A percentile compares a stretch with the other conserved stretches of the same genome.
phyloP scores from a whole-genome alignment of 768 basidiomycete genomes.

The Leccinum uliginosum region DNA sequence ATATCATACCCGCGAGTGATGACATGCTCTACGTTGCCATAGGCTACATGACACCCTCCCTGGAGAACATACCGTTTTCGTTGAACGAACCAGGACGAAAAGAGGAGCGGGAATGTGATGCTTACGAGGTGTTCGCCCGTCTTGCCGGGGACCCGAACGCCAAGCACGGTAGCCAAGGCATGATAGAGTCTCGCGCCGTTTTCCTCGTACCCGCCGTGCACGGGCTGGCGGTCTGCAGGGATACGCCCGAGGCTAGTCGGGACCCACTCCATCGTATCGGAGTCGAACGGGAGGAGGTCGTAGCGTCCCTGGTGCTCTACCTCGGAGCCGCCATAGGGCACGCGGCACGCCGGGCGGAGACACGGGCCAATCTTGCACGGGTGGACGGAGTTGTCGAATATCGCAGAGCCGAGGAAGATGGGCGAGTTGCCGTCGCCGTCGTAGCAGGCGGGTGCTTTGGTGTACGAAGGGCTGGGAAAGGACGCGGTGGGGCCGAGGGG shows the following conservation, averaged over 20 bases:
- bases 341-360: conserved; percentile 47
- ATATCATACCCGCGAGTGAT: conserved; percentile 40
- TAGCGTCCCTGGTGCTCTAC: conserved; percentile 59
- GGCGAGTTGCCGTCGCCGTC: conserved; percentile 58
- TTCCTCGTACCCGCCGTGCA: conserved; percentile 77
- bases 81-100: not conserved
- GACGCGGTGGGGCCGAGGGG: conserved; percentile 39
- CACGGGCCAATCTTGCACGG: conserved; percentile 77
- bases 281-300: conserved; percentile 70
- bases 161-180: conserved; percentile 49
- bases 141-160: conserved; percentile 67
- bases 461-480: conserved; percentile 38
- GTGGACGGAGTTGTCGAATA: conserved; percentile 64
- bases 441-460: conserved; percentile 47
- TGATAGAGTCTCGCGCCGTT: conserved; percentile 65
- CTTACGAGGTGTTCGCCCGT: conserved; percentile 64
- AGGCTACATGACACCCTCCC: conserved; percentile 42
- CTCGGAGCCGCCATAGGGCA: conserved; percentile 65
- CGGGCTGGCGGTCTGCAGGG: conserved; percentile 51
- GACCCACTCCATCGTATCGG: conserved; percentile 72
- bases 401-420: conserved; percentile 70
- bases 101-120: not conserved
- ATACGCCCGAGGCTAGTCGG: conserved; percentile 54
- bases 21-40: conserved; percentile 35
- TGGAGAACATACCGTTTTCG: conserved; percentile 11